phyloP scores from a whole-genome alignment of 2,329 filamentous ascomycete genomes.

The Thielaviopsis ethacetica region DNA sequence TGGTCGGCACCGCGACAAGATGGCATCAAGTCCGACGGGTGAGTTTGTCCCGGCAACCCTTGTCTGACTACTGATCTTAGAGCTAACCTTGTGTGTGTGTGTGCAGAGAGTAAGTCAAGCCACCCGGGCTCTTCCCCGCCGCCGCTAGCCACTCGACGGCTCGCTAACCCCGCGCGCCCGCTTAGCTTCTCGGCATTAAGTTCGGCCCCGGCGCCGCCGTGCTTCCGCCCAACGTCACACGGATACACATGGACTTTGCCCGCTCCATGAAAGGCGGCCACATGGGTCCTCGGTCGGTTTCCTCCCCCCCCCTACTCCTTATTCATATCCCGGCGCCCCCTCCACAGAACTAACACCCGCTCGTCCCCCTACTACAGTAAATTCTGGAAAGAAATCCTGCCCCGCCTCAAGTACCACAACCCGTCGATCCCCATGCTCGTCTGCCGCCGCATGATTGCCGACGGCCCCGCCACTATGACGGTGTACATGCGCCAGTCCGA shows the following conservation, averaged over 20 bases:
- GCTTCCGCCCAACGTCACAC: slow-evolving; percentile 58
- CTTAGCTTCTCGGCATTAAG: slow-evolving; percentile 56
- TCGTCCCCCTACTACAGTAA: slow-evolving; percentile 48
- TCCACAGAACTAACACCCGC: slow-evolving; percentile 11
- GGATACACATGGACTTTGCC: slow-evolving; percentile 61
- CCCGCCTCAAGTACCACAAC: slow-evolving; percentile 88
- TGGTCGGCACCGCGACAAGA: slow-evolving; percentile 32
- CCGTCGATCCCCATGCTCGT: slow-evolving; percentile 71
- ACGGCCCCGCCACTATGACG: slow-evolving; percentile 42
- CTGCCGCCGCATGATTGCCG: slow-evolving; percentile 45
- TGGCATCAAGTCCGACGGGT: slow-evolving; percentile 55
- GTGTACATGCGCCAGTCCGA: slow-evolving; percentile 39
- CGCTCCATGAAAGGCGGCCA: slow-evolving; percentile 46
- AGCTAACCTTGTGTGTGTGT: too few species aligned
- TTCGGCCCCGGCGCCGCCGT: slow-evolving; percentile 70
- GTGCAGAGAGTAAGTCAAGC: neutral
- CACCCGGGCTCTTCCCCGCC: neutral
- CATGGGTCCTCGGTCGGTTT: slow-evolving; percentile 52
- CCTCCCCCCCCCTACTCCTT: slow-evolving; percentile 10
- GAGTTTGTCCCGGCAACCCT: slow-evolving; percentile 20
- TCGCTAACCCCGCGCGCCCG: slow-evolving; percentile 15
- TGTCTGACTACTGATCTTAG: too few species aligned
- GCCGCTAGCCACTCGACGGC: too few species aligned
- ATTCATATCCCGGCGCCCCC: neutral
- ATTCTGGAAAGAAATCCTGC: slow-evolving; percentile 75